A percentile compares a stretch with the other conserved stretches of the same genome.
Evolutionary conservation across 345 rosid genomes (phyloP).

Genomic region (Luvunga scandens): DNA sequence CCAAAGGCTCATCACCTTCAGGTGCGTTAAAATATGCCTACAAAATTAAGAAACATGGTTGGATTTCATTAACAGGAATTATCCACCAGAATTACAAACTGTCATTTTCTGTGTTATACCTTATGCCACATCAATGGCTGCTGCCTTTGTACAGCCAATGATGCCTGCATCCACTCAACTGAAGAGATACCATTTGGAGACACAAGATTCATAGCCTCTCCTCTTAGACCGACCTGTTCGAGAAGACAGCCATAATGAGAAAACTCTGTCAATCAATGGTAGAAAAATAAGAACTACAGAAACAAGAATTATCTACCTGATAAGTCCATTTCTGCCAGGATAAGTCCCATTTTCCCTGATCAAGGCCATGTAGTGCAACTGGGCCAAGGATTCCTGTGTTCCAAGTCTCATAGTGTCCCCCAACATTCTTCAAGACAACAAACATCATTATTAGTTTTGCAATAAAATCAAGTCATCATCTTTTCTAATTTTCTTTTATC

Average conservation of each 20-base stretch:
- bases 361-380: slow-evolving; percentile 87
- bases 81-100: background rate
- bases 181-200: slow-evolving; percentile 62
- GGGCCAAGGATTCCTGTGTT: slow-evolving; percentile 94
- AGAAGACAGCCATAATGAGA: slow-evolving; percentile 4
- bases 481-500: background rate
- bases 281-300: background rate
- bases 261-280: background rate
- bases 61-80: background rate
- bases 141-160: slow-evolving; percentile 58
- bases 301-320: slow-evolving; percentile 49
- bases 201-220: slow-evolving; percentile 87
- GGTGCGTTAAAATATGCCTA: slow-evolving; percentile 91
- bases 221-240: slow-evolving; percentile 91
- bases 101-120: slow-evolving; percentile 35
- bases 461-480: background rate
- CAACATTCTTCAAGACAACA: slow-evolving; percentile 61
- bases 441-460: slow-evolving; percentile 2
- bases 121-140: slow-evolving; percentile 97
- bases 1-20: slow-evolving; percentile 86
- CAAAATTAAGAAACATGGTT: slow-evolving; percentile 2
- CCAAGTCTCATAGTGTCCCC: slow-evolving; percentile 97
- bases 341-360: slow-evolving; percentile 83
- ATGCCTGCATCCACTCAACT: slow-evolving; percentile 70
- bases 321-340: slow-evolving; percentile 98